Percentiles rank a stretch among this genome's conserved stretches.
These are phyloP conservation scores for Aspergillus kassunensis DNA, from an alignment of 495 filamentous ascomycete species.

Conservation along the genomic window DNA sequence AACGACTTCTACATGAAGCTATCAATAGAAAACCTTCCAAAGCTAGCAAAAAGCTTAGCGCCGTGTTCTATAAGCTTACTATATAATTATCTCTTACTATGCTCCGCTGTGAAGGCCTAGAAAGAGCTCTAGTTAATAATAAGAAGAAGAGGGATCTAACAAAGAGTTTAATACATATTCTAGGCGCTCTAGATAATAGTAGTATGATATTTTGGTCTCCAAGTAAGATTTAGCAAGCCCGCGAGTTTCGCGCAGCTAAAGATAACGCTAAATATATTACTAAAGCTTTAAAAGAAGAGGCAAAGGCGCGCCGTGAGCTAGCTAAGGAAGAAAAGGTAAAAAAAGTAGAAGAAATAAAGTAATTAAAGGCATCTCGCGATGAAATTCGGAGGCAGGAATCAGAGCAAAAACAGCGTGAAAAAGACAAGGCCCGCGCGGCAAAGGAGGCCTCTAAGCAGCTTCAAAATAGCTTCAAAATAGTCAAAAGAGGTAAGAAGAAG, in stretches of 20 bases:
- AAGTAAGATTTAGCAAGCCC: background rate
- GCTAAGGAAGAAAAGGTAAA: background rate
- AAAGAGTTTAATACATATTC: background rate
- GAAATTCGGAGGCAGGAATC: background rate
- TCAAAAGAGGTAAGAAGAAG: background rate
- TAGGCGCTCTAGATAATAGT: background rate
- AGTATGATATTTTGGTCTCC: background rate
- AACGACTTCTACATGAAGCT: background rate
- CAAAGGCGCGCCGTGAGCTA: background rate
- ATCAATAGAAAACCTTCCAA: conserved; percentile 2
- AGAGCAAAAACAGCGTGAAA: background rate
- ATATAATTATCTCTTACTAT: background rate
- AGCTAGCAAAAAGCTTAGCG: background rate
- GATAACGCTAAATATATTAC: background rate
- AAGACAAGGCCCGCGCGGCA: background rate
- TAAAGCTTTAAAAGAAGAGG: background rate
- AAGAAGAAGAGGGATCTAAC: conserved; percentile 5
- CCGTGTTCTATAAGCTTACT: background rate
- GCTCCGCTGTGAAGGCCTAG: background rate
- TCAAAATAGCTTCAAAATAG: conserved; percentile 1
- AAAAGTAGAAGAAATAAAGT: background rate
- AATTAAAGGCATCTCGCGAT: background rate
- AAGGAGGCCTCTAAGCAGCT: background rate
- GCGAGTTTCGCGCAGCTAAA: background rate
- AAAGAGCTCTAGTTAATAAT: background rate